These are phyloP conservation scores for Colletotrichum destructivum DNA, from an alignment of 2,329 filamentous ascomycete species.

Conservation along the genomic window DNA sequence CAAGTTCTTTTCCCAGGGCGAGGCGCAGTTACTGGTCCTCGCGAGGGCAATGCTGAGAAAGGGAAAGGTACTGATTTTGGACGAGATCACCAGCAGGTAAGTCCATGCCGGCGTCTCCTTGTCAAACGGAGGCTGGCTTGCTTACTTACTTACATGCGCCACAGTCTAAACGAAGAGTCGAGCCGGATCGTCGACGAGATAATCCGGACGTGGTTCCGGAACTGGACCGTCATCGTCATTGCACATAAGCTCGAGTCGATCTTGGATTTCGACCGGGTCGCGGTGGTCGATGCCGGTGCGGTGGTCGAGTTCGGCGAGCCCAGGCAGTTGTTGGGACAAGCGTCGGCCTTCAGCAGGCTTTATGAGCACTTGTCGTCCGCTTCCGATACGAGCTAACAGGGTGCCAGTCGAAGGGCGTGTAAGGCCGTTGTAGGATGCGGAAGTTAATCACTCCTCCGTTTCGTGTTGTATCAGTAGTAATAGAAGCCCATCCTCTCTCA, in stretches of 20 bases:
- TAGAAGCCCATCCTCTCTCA: no score
- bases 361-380: conserved; percentile 16
- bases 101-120: neutral
- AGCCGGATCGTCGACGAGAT: conserved; percentile 40
- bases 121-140: no score
- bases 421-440: no score
- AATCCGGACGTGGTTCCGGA: conserved; percentile 41
- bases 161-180: conserved; percentile 43
- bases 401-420: no score
- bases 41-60: conserved; percentile 60
- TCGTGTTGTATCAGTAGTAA: no score
- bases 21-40: conserved; percentile 64
- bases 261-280: conserved; percentile 63
- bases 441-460: no score
- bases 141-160: neutral
- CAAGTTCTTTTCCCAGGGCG: conserved; percentile 59
- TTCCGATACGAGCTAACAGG: neutral
- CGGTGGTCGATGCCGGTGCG: conserved; percentile 64
- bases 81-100: conserved; percentile 59
- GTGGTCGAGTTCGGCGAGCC: conserved; percentile 57
- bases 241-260: conserved; percentile 55
- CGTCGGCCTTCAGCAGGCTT: conserved; percentile 27
- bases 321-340: neutral
- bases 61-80: conserved; percentile 57
- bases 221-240: conserved; percentile 62